These are phyloP conservation scores for Aspergillus vadensis DNA, from an alignment of 2,329 filamentous ascomycete genomes.

Conservation along the genomic window DNA sequence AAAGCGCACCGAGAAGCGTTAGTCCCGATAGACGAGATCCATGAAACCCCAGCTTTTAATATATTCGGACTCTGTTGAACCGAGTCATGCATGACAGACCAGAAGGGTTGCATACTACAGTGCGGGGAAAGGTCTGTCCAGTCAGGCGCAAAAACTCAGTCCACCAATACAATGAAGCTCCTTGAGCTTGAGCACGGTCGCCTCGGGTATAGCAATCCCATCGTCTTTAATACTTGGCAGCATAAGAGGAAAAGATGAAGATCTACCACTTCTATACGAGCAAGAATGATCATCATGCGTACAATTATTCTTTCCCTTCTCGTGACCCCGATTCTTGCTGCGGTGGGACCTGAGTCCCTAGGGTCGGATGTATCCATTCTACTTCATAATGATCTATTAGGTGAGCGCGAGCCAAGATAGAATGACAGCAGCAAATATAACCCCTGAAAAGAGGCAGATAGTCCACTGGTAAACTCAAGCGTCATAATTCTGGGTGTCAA, in stretches of 20 bases:
- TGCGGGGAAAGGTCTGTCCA: background rate
- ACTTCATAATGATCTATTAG: slow-evolving; percentile 7
- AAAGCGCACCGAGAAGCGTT: too few relatives aligned
- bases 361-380: background rate
- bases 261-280: background rate
- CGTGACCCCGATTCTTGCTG: background rate
- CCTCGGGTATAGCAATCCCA: background rate
- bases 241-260: background rate
- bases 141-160: background rate
- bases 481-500: background rate
- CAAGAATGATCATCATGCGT: background rate
- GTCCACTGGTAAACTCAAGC: background rate
- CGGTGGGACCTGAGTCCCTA: background rate
- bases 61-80: background rate
- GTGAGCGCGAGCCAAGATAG: background rate
- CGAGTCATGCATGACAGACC: background rate
- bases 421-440: too few relatives aligned
- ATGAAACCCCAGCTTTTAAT: too few relatives aligned
- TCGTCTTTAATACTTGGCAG: background rate
- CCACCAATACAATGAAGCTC: background rate
- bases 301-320: background rate
- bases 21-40: too few relatives aligned
- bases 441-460: background rate
- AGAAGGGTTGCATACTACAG: background rate
- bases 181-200: background rate